Evolutionary conservation across 1,284 basidiomycete genomes (phyloP).

Genomic region (Apiotrichum siamense): DNA sequence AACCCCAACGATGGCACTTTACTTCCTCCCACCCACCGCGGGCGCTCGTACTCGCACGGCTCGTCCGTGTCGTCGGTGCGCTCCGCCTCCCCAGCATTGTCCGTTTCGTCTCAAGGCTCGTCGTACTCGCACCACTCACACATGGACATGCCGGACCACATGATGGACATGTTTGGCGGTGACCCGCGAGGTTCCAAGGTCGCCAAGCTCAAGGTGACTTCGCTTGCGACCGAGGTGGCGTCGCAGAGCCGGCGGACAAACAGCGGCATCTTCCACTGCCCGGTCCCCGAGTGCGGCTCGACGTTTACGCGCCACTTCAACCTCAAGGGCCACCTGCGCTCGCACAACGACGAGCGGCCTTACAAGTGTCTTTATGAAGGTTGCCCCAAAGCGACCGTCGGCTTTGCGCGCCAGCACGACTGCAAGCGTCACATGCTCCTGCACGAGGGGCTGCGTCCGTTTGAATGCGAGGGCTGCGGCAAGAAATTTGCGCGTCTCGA

Average conservation of each 20-base stretch:
- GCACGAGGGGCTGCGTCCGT: conserved; percentile 76
- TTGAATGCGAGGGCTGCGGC: conserved; percentile 84
- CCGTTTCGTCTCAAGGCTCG: conserved; percentile 40
- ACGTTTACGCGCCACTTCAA: conserved; percentile 73
- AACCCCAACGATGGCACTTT: conserved; percentile 41
- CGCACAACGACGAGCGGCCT: conserved; percentile 92
- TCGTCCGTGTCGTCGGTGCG: conserved; percentile 39
- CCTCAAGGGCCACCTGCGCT: conserved; percentile 75
- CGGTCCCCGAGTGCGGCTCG: conserved; percentile 85
- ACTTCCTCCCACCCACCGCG: conserved; percentile 33
- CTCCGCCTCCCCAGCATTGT: conserved; percentile 40
- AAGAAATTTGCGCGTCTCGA: conserved; percentile 91
- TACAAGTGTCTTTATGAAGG: conserved; percentile 89
- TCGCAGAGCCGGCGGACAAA: conserved; percentile 82
- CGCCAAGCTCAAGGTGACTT: conserved; percentile 88
- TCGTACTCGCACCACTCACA: conserved; percentile 32
- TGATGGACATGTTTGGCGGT: background rate
- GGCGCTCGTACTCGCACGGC: conserved; percentile 33
- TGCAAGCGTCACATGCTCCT: conserved; percentile 90
- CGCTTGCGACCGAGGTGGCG: conserved; percentile 86
- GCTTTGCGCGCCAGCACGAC: conserved; percentile 90
- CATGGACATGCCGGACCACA: conserved; percentile 39
- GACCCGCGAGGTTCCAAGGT: conserved; percentile 66
- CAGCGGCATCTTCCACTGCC: conserved; percentile 85
- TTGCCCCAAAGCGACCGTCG: conserved; percentile 65